Evolutionary conservation across 2,329 filamentous ascomycete genomes (phyloP).

Genomic region (Fonsecaea multimorphosa): DNA sequence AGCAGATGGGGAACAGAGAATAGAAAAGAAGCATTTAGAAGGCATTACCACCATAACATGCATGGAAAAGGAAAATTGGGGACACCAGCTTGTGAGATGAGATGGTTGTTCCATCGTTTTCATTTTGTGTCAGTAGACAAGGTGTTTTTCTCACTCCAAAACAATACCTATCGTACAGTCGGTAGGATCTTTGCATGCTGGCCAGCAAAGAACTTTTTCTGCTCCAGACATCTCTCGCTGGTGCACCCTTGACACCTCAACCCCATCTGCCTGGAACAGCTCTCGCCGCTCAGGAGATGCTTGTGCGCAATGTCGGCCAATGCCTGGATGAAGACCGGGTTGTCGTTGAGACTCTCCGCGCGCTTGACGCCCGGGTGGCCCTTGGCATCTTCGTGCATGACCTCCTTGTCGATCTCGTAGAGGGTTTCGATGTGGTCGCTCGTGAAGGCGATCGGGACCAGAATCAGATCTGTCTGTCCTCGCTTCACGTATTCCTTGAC

Average conservation of each 20-base stretch:
- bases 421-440: constrained; percentile 99
- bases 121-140: not conserved
- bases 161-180: constrained; percentile 27
- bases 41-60: not conserved
- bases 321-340: constrained; percentile 84
- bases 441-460: constrained; percentile 96
- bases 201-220: constrained; percentile 68
- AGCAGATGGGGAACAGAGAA: not conserved
- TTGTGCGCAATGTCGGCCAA: constrained; percentile 83
- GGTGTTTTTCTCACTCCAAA: not conserved
- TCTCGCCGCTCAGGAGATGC: constrained; percentile 73
- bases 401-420: constrained; percentile 90
- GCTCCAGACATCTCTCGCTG: constrained; percentile 82
- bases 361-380: constrained; percentile 82
- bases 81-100: not conserved
- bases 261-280: constrained; percentile 85
- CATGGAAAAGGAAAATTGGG: not conserved
- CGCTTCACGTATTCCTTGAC: constrained; percentile 89
- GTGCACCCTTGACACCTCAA: constrained; percentile 92
- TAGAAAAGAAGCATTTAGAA: not conserved
- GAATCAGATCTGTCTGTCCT: constrained; percentile 85
- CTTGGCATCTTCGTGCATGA: constrained; percentile 77
- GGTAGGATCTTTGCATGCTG: constrained; percentile 34
- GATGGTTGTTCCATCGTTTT: not conserved
- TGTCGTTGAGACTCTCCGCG: constrained; percentile 90